phyloP scores from a whole-genome alignment of 768 basidiomycete species.

The Gloeostereum incarnatum region DNA sequence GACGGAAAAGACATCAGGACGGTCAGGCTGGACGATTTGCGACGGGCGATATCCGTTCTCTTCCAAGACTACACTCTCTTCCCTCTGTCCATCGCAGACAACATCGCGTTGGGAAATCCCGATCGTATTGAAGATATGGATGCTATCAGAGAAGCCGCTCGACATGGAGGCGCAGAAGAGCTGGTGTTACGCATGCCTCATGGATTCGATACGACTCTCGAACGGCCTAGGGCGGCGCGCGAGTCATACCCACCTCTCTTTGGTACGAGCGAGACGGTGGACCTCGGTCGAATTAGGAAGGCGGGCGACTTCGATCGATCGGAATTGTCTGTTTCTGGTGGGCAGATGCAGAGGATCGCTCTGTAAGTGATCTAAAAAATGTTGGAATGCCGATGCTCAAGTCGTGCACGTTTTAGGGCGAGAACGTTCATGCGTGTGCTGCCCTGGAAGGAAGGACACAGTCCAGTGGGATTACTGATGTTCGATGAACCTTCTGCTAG shows the following conservation, averaged over 20 bases:
- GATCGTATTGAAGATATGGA: constrained; percentile 38
- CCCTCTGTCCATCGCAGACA: constrained; percentile 69
- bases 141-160: constrained; percentile 53
- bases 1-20: constrained; percentile 56
- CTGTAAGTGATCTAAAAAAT: constrained; percentile 34
- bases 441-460: constrained; percentile 38
- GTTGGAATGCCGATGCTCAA: too few relatives aligned
- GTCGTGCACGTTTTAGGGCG: constrained; percentile 32
- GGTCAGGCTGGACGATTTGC: constrained; percentile 50
- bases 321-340: constrained; percentile 45
- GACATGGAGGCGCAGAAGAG: constrained; percentile 57
- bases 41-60: constrained; percentile 61
- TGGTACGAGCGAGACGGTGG: background rate
- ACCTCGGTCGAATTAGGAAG: background rate
- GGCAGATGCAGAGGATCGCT: constrained; percentile 68
- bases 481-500: constrained; percentile 72
- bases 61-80: constrained; percentile 81
- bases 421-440: constrained; percentile 61
- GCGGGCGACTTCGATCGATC: constrained; percentile 12
- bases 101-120: constrained; percentile 69
- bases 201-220: constrained; percentile 61
- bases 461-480: constrained; percentile 46
- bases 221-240: constrained; percentile 29
- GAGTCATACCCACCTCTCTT: background rate
- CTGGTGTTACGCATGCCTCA: constrained; percentile 59